Base-by-base conservation (phyloP, 129 eudicot species). In the Cynara cardunculus region DNA sequence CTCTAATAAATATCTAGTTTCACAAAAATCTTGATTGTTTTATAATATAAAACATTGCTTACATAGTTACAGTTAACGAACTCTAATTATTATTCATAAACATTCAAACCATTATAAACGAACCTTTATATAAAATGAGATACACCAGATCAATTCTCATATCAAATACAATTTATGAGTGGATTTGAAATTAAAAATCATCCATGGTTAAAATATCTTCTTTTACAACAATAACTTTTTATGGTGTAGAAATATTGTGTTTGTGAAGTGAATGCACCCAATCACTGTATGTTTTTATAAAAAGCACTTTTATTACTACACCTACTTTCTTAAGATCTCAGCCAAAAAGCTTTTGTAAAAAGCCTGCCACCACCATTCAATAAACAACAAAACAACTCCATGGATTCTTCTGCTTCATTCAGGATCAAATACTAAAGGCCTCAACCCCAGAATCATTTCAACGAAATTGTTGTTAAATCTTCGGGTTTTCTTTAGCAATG, bases 291-390 rank as follows among this genome's bases (percentile, higher is more conserved):
- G 4, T 75, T 26, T 39, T 18, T 65, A 65, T 13, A 74, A 30
- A 81, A 74, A n/a, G 1, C 59, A 65, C 80, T 67, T 81, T 81
- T 66, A 74, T 30, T 28, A 68, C 81, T 69, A 32, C 75, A 53
- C 81, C 85, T 75, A 82, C 85, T 75, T 76, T 82, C 10, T 53
- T 3, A 68, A 49, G 76, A 75, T 82, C 72, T 53, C 81, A 69
- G 44, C 81, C 77, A 75, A 46, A 81, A 76, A 82, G 77, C 85
- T 56, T 44, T 22, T 11, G 24, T 3, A 56, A 41, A 73, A 81
- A 62, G 79, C 82, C 84, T 81, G 79, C 72, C 25, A 69, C 66
- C 66, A 73, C 71, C 61, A 2, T 79, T 71, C 71, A 79, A 26
- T 64, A 73, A 64, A 73, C 22, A 73, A 78, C 82, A 81, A 81